phyloP scores from a whole-genome alignment of 2,329 filamentous ascomycete genomes.

The Calonectria pseudoreteaudii region DNA sequence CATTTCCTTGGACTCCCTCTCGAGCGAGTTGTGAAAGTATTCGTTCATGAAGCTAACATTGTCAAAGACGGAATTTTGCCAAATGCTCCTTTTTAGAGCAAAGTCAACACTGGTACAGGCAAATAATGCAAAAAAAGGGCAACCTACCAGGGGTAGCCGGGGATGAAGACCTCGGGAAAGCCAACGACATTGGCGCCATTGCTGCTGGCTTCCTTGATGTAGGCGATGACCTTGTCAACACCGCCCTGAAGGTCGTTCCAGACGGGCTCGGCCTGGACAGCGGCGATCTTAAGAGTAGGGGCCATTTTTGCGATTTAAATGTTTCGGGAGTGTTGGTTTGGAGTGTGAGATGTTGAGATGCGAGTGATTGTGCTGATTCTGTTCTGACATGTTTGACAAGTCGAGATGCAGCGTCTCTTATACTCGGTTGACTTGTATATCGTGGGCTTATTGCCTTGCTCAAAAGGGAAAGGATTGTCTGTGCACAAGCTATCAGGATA shows the following conservation, averaged over 20 bases:
- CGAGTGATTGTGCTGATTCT: not conserved
- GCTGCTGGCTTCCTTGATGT: constrained; percentile 47
- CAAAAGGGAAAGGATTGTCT: not conserved
- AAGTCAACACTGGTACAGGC: constrained; percentile 17
- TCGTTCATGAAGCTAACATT: constrained; percentile 56
- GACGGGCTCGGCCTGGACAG: constrained; percentile 41
- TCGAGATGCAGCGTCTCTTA: not conserved
- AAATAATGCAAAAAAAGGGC: not conserved
- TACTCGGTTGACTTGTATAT: not conserved
- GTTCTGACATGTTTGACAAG: not conserved
- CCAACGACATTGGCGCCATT: constrained; percentile 49
- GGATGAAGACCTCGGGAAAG: constrained; percentile 60
- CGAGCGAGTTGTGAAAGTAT: constrained; percentile 59
- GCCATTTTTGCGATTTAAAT: not conserved
- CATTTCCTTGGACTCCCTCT: constrained; percentile 55
- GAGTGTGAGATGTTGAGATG: not conserved
- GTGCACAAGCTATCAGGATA: constrained; percentile 11
- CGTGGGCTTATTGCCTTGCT: not conserved
- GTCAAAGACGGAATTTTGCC: constrained; percentile 37
- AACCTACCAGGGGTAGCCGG: constrained; percentile 59
- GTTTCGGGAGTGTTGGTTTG: not conserved
- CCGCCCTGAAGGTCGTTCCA: constrained; percentile 45
- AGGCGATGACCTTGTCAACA: constrained; percentile 50
- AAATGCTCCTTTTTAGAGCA: constrained; percentile 42
- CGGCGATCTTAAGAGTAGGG: constrained; percentile 31